Evolutionary conservation across 345 rosid species (phyloP), one percentile per base, ranked within the genome.

Genomic region (Eucalyptus shirleyi): DNA sequence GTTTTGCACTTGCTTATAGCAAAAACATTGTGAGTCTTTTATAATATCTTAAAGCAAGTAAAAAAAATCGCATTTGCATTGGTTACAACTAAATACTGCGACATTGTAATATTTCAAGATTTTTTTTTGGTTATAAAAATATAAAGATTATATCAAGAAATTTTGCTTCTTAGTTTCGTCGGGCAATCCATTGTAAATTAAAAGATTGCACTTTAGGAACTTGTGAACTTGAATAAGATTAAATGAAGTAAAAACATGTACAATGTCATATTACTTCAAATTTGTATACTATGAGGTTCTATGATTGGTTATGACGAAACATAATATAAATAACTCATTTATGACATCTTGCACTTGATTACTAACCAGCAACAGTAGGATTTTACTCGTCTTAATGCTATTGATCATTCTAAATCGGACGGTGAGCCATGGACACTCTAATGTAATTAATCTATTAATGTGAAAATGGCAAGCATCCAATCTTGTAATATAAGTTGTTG

Each of bases 331-430:
- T 2, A 77, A 11, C 47, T 77, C 47, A 11, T 21, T 4, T 42
- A 1, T 21, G 28, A 40, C 45, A 77, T 40, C 85, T 77, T 77
- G 30, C 47, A 6, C 30, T 77, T 12, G 47, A 77, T 77, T 40
- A 40, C 30, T 21, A 21, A 40, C 24, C 28, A 77, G 2, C 0
- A 15, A 23, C 0, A 2, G 1, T 26, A 40, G 24, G 30, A 77
- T 12, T 77, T 6, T 37, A 77, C 5, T 0, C 3, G 2, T 12
- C 28, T 77, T 12, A 0, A 77, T 19, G 15, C 16, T 21, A 40
- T 37, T 37, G 15, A 37, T 6, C 26, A 37, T 77, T 44, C 45
- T 77, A 6, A 77, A 77, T 77, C 12, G 8, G 47, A 77, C 2
- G 83, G 13, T 12, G 8, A 77, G 28, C 83, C 2, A 77, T 37